Conservation (phyloP, 1,284 basidiomycete genomes). For the Tremellales sp. region DNA sequence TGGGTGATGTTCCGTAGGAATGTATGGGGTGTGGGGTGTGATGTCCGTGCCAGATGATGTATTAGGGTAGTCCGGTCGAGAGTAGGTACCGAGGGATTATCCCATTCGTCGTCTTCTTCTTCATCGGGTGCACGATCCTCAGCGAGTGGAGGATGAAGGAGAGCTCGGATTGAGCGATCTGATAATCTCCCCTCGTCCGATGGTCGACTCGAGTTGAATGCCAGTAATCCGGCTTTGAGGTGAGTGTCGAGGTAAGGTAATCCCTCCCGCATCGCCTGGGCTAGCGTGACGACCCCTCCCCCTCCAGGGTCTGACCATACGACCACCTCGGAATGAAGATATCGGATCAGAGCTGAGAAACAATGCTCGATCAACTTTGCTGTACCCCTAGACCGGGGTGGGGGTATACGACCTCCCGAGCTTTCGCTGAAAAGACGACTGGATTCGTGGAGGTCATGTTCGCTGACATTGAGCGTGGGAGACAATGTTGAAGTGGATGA, state of each 20-base stretch:
- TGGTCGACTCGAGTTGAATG: constrained; percentile 16
- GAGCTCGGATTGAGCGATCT: background rate
- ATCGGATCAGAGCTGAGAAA: constrained; percentile 16
- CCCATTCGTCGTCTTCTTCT: constrained; percentile 17
- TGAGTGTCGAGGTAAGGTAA: constrained; percentile 25
- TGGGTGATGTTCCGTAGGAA: constrained; percentile 19
- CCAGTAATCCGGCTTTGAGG: constrained; percentile 24
- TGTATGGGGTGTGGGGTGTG: constrained; percentile 22
- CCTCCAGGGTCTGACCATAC: constrained; percentile 1
- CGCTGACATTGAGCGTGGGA: background rate
- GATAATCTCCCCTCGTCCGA: background rate
- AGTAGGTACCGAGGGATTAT: constrained; percentile 2
- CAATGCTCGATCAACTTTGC: constrained; percentile 22
- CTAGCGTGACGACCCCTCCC: constrained; percentile 1
- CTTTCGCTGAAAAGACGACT: background rate
- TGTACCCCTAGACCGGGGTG: background rate
- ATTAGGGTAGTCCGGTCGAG: constrained; percentile 6
- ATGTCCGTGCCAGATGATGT: constrained; percentile 23
- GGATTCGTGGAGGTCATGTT: background rate
- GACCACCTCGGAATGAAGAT: constrained; percentile 26
- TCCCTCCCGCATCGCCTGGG: constrained; percentile 23
- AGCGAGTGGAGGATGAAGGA: background rate
- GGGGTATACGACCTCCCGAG: background rate
- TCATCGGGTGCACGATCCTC: background rate
- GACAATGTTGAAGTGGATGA: background rate